phyloP scores from a whole-genome alignment of 2,329 filamentous ascomycete genomes.

The Neoascochyta sp. region DNA sequence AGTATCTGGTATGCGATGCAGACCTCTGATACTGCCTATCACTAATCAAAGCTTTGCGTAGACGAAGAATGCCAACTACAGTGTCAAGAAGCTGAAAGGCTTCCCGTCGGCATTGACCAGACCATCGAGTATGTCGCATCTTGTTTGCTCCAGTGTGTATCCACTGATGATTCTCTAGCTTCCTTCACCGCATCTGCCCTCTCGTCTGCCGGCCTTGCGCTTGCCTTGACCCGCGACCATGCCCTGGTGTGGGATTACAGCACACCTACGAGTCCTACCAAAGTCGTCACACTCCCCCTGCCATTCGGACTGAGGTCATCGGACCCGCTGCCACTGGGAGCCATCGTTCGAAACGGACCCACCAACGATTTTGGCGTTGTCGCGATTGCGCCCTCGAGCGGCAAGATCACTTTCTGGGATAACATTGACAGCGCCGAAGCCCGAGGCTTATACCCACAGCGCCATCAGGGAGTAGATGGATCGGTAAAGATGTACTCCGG shows the following conservation, averaged over 20 bases:
- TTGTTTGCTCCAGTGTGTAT: too few relatives aligned
- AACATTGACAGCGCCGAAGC: constrained; percentile 86
- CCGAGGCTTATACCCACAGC: constrained; percentile 76
- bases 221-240: constrained; percentile 75
- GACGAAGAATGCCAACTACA: constrained; percentile 82
- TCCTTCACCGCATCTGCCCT: constrained; percentile 46
- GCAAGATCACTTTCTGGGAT: constrained; percentile 92
- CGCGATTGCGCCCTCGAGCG: constrained; percentile 76
- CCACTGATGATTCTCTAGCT: constrained; percentile 24
- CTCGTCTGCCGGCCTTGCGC: constrained; percentile 64
- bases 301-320: constrained; percentile 66
- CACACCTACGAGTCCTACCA: constrained; percentile 59
- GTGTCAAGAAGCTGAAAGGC: constrained; percentile 77
- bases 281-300: constrained; percentile 72
- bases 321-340: constrained; percentile 76
- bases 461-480: constrained; percentile 74
- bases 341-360: constrained; percentile 74
- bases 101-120: constrained; percentile 73
- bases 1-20: constrained; percentile 57
- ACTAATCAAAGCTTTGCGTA: constrained; percentile 37
- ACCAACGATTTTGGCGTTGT: constrained; percentile 80
- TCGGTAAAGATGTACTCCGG: constrained; percentile 71
- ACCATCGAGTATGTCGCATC: constrained; percentile 57
- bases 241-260: constrained; percentile 91
- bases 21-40: background rate